Conservation (phyloP, 176 grass and related monocot genomes). For the Triticum dicoccoides region DNA sequence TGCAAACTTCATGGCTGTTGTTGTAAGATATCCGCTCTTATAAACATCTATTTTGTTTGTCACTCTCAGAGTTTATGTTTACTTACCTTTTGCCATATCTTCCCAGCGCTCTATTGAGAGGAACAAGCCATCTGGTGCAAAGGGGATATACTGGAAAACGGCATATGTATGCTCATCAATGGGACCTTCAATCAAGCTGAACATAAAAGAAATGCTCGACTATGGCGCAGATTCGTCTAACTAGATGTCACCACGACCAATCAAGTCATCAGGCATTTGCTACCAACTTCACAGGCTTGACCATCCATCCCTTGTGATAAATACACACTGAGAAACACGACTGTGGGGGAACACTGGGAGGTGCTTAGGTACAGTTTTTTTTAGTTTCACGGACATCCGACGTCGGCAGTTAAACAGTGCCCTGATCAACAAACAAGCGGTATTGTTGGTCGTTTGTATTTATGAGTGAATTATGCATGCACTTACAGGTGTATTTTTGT, state of each 20-base stretch:
- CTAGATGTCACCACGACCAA: conserved; percentile 25
- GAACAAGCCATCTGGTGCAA: conserved; percentile 98
- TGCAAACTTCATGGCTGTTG: conserved; percentile 87
- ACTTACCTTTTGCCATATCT: conserved; percentile 27
- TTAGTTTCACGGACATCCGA: conserved; percentile 38
- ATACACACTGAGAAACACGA: conserved; percentile 12
- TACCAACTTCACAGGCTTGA: conserved; percentile 19
- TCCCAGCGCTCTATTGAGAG: conserved; percentile 76
- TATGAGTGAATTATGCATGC: conserved; percentile 40
- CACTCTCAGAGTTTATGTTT: neutral
- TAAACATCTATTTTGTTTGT: neutral
- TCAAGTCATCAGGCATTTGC: conserved; percentile 23
- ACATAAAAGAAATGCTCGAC: conserved; percentile 92
- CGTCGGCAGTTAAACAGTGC: conserved; percentile 27
- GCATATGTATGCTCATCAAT: conserved; percentile 88
- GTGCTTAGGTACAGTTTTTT: conserved; percentile 47
- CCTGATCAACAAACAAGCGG: conserved; percentile 24
- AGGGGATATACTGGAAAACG: conserved; percentile 95
- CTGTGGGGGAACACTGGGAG: conserved; percentile 23
- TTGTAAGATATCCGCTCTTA: conserved; percentile 55
- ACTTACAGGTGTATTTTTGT: conserved; percentile 21
- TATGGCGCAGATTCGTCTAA: conserved; percentile 44
- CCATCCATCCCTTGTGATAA: conserved; percentile 21
- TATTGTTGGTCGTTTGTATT: conserved; percentile 40
- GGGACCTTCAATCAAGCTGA: conserved; percentile 91